Percentiles rank a stretch among this genome's conserved stretches.
Evolutionary conservation across 2,329 filamentous ascomycete species (phyloP).

Genomic region (Scorias spongiosa): DNA sequence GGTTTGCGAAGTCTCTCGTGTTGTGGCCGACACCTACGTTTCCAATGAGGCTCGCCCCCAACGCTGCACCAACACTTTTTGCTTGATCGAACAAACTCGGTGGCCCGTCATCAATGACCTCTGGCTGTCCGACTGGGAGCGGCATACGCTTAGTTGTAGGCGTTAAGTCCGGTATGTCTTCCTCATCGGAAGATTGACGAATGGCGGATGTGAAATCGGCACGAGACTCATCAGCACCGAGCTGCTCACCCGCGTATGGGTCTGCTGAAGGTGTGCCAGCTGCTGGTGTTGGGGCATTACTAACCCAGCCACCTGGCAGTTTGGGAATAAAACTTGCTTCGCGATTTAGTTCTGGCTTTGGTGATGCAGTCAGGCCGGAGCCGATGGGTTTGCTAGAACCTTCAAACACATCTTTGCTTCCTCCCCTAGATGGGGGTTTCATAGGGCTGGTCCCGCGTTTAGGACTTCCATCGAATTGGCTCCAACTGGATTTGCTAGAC

Average conservation of each 20-base stretch:
- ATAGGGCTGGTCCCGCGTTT: constrained; percentile 18
- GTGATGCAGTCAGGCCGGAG: neutral
- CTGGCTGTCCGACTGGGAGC: constrained; percentile 1
- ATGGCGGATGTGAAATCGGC: neutral
- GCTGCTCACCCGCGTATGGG: neutral
- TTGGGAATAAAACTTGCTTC: constrained; percentile 33
- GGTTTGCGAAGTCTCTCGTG: constrained; percentile 18
- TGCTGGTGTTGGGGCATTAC: constrained; percentile 28
- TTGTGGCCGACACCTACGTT: constrained; percentile 21
- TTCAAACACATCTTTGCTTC: constrained; percentile 1
- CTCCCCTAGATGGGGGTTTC: neutral
- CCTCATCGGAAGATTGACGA: neutral
- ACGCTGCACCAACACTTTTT: constrained; percentile 32
- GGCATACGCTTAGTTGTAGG: constrained; percentile 17
- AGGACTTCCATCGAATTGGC: constrained; percentile 16
- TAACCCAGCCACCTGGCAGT: constrained; percentile 39
- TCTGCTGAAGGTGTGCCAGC: constrained; percentile 17
- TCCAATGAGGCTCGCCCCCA: constrained; percentile 31
- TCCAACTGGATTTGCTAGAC: constrained; percentile 28
- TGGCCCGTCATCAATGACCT: constrained; percentile 11
- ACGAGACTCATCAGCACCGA: neutral
- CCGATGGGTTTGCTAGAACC: neutral
- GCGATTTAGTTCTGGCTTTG: neutral
- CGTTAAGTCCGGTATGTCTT: constrained; percentile 16
- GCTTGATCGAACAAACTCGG: constrained; percentile 23